phyloP scores from a whole-genome alignment of 257 asterid genomes.

The Forsythia viridissima region DNA sequence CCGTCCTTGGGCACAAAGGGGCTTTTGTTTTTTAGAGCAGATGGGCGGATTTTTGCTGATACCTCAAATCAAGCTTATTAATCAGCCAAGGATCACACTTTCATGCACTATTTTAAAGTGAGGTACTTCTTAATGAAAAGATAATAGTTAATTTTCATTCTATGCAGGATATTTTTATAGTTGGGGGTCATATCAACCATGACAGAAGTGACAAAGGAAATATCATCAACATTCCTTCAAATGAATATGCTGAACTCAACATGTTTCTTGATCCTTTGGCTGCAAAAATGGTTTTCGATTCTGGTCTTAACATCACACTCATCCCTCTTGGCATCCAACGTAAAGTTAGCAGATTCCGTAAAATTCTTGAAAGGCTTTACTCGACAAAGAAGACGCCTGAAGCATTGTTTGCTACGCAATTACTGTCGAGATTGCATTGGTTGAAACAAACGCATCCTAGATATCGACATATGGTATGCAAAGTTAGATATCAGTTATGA shows the following conservation, averaged over 20 bases:
- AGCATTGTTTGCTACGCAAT: constrained; percentile 38
- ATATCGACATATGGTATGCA: constrained; percentile 67
- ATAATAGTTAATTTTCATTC: neutral
- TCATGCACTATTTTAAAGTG: neutral
- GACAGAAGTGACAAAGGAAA: constrained; percentile 52
- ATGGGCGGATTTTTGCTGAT: neutral
- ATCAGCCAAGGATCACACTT: neutral
- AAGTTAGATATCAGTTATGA: neutral
- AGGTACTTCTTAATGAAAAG: neutral
- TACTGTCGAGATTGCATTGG: constrained; percentile 53
- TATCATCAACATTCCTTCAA: constrained; percentile 57
- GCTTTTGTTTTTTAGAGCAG: neutral
- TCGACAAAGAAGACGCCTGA: constrained; percentile 63
- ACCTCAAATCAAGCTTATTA: neutral
- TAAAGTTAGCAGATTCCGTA: constrained; percentile 36
- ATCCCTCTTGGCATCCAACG: constrained; percentile 69
- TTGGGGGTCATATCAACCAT: constrained; percentile 69
- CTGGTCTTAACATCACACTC: constrained; percentile 58
- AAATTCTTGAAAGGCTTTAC: constrained; percentile 33
- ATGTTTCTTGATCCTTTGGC: constrained; percentile 87
- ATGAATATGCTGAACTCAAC: constrained; percentile 66
- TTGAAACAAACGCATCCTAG: constrained; percentile 46
- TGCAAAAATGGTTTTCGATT: constrained; percentile 57
- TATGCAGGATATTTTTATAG: constrained; percentile 64
- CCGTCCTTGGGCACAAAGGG: no score